Base-by-base conservation (phyloP, 495 filamentous ascomycete genomes). In the Talaromyces trachyspermus region DNA sequence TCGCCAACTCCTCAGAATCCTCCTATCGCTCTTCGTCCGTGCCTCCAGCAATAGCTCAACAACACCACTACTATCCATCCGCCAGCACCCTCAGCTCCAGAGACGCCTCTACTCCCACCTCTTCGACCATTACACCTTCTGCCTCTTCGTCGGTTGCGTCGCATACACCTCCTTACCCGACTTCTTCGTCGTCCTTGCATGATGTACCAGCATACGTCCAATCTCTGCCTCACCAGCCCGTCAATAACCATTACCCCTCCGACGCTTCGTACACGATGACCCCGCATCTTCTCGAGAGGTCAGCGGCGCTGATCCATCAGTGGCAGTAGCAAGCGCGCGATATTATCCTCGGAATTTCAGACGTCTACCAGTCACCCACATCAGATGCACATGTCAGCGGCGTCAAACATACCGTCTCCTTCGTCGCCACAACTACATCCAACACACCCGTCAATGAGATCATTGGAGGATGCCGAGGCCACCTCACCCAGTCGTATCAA, bases 401-500 rank as follows among this genome's bases (percentile, higher is more conserved):
- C 42, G 23, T 53, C 50, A 25, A 47, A 53, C 35, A 52, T 37
- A 32, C 60, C 64, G 12, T 71, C 71, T 8, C 75, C 76, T n/a
- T 66, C 72, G 14, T 74, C 78, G 1, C 75, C 75, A 26, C 70
- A 70, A 33, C 52, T 78, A 35, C 68, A 74, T 49, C 72, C 76
- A n/a, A 79, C 77, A 23, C 54, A 64, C 39, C 64, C 56, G 19
- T 76, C 79, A 2, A 64, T 69, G 46, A 59, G 71, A 32, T 77
- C 77, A 1, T 59, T 79, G 0, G 59, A 60, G 10, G 74, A 72
- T 11, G 81, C 75, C 11, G 64, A 73, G 33, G 72, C 80, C 6
- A 76, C 71, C 27, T 89, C 86, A 3, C 85, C 86, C 19, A 79
- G 73, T 44, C 83, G 83, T 38, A 87, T 96, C 61, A 84, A 80